Evolutionary conservation across 1,139 yeast species (phyloP).

Genomic region (Lizanozyma gosingica): DNA sequence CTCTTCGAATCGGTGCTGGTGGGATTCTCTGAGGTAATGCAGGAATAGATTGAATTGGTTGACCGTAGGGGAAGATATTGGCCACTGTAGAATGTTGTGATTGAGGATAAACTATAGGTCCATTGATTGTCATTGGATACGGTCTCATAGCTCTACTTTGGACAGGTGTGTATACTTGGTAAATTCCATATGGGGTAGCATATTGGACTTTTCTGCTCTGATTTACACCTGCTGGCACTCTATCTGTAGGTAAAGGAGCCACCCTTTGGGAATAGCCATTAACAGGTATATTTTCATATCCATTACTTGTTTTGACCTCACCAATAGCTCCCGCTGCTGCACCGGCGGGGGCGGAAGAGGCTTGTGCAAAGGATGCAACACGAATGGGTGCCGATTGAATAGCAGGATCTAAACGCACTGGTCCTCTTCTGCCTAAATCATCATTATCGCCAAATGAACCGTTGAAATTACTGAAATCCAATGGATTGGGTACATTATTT

Average conservation of each 20-base stretch:
- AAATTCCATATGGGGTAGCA: conserved; percentile 2
- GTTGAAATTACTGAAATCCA: conserved; percentile 16
- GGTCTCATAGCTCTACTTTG: neutral
- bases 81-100: neutral
- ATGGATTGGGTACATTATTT: conserved; percentile 37
- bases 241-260: neutral
- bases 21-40: conserved; percentile 4
- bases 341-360: conserved; percentile 9
- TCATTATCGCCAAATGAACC: conserved; percentile 2
- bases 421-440: neutral
- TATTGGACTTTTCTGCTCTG: neutral
- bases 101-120: neutral
- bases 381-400: conserved; percentile 40
- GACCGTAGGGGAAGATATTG: neutral
- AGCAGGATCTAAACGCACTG: conserved; percentile 13
- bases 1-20: conserved; percentile 5
- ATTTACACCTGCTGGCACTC: neutral
- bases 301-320: neutral
- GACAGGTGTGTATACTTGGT: neutral
- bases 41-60: neutral
- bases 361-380: conserved; percentile 5
- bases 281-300: neutral
- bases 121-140: neutral
- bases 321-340: conserved; percentile 2
- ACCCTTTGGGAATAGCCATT: neutral